Conservation (phyloP, 257 asterid species). For the Scutellaria galericulata region DNA sequence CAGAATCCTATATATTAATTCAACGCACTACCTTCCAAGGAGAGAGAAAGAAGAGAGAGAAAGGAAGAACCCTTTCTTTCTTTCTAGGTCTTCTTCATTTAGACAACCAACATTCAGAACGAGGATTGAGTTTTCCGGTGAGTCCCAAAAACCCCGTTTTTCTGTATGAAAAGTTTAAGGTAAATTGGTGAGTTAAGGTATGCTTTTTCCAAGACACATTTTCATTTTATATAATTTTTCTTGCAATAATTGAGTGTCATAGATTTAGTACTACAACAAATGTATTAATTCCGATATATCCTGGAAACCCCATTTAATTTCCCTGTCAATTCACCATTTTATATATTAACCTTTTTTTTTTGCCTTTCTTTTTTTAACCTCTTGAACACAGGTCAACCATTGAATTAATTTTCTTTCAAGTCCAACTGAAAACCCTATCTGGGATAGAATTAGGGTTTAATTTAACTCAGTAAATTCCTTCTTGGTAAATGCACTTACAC, state of each 20-base stretch:
- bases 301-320: constrained; percentile 29
- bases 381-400: constrained; percentile 26
- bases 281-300: no score
- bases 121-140: constrained; percentile 24
- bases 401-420: neutral
- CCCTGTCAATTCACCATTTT: constrained; percentile 16
- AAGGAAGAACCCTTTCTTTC: constrained; percentile 18
- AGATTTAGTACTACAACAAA: no score
- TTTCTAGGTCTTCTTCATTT: constrained; percentile 47
- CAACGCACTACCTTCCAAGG: constrained; percentile 47
- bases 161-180: constrained; percentile 28
- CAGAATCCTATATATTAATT: constrained; percentile 46
- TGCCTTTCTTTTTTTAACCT: no score
- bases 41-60: neutral
- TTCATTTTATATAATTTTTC: no score
- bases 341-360: no score
- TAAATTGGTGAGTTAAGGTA: constrained; percentile 21
- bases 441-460: constrained; percentile 6
- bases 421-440: neutral
- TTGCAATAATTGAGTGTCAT: no score
- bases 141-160: constrained; percentile 26
- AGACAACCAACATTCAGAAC: constrained; percentile 32
- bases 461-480: constrained; percentile 7
- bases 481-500: constrained; percentile 3
- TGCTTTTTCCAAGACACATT: constrained; percentile 9